Base-by-base conservation (phyloP, 2,329 filamentous ascomycete genomes). In the Madurella fahalii region DNA sequence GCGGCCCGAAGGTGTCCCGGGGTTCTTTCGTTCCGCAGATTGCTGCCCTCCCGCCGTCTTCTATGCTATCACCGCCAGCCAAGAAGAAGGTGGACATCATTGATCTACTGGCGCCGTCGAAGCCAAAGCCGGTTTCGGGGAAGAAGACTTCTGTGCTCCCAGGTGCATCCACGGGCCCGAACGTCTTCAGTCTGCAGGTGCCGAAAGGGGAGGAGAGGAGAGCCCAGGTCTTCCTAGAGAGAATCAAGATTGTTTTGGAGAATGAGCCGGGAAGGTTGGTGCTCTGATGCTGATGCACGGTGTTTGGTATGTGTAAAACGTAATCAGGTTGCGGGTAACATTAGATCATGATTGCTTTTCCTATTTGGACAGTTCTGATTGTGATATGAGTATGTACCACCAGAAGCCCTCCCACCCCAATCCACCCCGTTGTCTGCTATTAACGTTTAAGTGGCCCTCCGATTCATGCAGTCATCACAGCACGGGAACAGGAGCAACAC, bases 171-270 rank as follows among this genome's bases (percentile, higher is more conserved):
- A 74, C 75, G 2, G 81, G 85, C 13, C 74, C 82, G 52, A 95
- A 95, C 68, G 75, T 92, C 0, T 95, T 97, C 69, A 93, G 84
- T 64, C 75, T 99, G 49, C 85, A 78, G 30, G 92, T 95, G 17
- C 84, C 87, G 40, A 84, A 82, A 72, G 83, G 82, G 9, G 94
- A 99, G 70, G 88, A 92, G 79, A 83, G 85, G 75, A 80, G 91
- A 64, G 94, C 90, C 13, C 79, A 82, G 66, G 78, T 86, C 11
- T 99, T 96, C 74, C 72, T 99, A 60, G 87, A 93, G 73, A 83
- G 90, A 64, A 82, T 96, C 67, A 96, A 96, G 83, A 74, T 79
- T 44, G 85, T 93, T 25, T 72, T 99, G 63, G 90, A 95, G 72
- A 79, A 83, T 61, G 87, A 94, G 72, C 90, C 90, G 13, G 89